These are phyloP conservation scores for Aspergillus phoenicis DNA, from an alignment of 2,329 filamentous ascomycete genomes.

Conservation along the genomic window DNA sequence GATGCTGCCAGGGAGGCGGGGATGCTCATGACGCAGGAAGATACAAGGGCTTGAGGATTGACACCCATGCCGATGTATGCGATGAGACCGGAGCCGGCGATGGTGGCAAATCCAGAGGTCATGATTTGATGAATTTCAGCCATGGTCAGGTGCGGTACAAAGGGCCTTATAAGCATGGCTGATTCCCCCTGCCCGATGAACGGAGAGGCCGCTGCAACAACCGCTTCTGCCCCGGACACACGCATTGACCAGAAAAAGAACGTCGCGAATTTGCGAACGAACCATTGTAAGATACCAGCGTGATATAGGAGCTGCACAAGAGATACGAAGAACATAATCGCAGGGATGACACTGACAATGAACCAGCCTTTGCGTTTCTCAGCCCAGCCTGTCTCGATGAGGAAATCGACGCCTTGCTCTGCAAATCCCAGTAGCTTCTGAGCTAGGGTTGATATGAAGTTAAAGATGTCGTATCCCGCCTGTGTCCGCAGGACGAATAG, in stretches of 20 bases:
- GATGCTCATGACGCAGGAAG: constrained; percentile 93
- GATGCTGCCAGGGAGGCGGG: constrained; percentile 86
- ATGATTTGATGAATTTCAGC: constrained; percentile 92
- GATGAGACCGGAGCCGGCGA: constrained; percentile 82
- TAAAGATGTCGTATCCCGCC: constrained; percentile 87
- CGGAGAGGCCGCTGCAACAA: constrained; percentile 87
- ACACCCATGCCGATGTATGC: constrained; percentile 84
- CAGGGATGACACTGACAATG: constrained; percentile 76
- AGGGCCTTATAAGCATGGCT: constrained; percentile 87
- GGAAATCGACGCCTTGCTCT: constrained; percentile 69
- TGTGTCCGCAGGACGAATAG: constrained; percentile 82
- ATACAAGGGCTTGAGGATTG: constrained; percentile 82
- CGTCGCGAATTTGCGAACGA: constrained; percentile 79
- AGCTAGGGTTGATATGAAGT: constrained; percentile 78
- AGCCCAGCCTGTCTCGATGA: constrained; percentile 57
- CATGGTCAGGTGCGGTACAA: constrained; percentile 79
- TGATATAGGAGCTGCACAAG: constrained; percentile 87
- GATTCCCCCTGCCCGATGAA: constrained; percentile 95
- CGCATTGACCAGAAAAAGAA: constrained; percentile 91
- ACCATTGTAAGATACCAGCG: constrained; percentile 82
- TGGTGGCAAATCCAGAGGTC: constrained; percentile 90
- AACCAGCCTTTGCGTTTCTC: constrained; percentile 62
- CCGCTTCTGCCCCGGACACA: constrained; percentile 89
- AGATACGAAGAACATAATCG: constrained; percentile 95
- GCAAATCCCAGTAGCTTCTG: constrained; percentile 76